Evolutionary conservation across 768 basidiomycete genomes (phyloP), one percentile per base, ranked within the genome.

Genomic region (Inosperma sp.): DNA sequence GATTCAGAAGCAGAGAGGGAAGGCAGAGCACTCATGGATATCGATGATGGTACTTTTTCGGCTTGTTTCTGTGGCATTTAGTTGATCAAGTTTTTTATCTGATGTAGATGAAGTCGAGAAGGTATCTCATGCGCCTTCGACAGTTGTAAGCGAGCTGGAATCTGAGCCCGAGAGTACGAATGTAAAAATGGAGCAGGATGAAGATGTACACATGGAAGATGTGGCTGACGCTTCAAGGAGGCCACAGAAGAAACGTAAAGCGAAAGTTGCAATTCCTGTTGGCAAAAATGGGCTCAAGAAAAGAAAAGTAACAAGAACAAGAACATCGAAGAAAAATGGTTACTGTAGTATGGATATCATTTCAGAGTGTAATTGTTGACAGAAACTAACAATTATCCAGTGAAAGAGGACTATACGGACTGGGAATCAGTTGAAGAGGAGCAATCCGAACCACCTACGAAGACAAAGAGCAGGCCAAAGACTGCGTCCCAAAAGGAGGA

Each of bases 221-320:
- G 53, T 56, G 22, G 60, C 60, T 27, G 49, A 44, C 41, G 54
- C 41, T 29, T 45, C 26, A 22, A 54, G 48, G 31, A 36, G 43
- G 43, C 47, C 58, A n/a, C n/a, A n/a, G n/a, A 73, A 70, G 54
- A 72, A 75, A 49, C 83, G 80, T 67, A 88, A 73, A 55, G 70
- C 74, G 31, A 86, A 82, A 67, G 83, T 80, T 57, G 75, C 73
- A 4, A 62, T 82, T n/a, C 90, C 88, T 1, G 67, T 88, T n/a
- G 88, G 89, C 0, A 69, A 70, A 31, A 93, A 91, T 53, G 89
- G 89, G 5, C 60, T 89, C 49, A 88, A 79, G 74, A 92, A 91
- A 70, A 77, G 73, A 57, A 75, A 81, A 7, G 72, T 88, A 3
- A 60, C 79, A 19, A 88, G 82, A 59, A 82, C 77, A 35, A 73